Evolutionary conservation across 2,329 filamentous ascomycete genomes (phyloP).

Genomic region (Neospermospora avenae): DNA sequence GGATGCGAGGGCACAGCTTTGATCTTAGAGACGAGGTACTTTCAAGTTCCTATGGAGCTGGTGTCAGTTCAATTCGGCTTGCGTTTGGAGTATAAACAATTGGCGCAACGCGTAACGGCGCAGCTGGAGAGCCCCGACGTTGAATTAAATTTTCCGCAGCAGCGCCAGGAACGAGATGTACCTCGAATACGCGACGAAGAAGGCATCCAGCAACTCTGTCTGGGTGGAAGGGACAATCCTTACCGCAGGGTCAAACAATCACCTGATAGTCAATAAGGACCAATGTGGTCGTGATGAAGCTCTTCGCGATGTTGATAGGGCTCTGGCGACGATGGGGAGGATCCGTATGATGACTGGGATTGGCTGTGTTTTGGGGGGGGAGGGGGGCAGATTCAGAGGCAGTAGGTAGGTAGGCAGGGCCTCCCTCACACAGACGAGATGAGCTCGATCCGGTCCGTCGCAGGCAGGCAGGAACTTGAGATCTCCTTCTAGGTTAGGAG

Average conservation of each 20-base stretch:
- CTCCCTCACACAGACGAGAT: not conserved
- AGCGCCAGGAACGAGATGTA: constrained; percentile 23
- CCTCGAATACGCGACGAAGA: constrained; percentile 29
- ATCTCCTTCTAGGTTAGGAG: constrained; percentile 1
- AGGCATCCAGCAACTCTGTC: constrained; percentile 13
- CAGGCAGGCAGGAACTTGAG: not conserved
- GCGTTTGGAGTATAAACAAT: not conserved
- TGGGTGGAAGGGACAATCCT: constrained; percentile 26
- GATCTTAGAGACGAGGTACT: not conserved
- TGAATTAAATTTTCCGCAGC: constrained; percentile 26
- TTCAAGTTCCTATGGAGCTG: not conserved
- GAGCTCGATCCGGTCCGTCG: not conserved
- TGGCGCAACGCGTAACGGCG: constrained; percentile 26
- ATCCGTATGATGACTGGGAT: constrained; percentile 22
- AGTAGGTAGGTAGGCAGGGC: not conserved
- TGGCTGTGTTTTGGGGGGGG: constrained; percentile 25
- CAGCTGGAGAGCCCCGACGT: constrained; percentile 19
- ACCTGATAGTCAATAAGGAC: constrained; percentile 29
- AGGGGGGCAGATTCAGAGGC: not conserved
- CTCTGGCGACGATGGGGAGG: constrained; percentile 20
- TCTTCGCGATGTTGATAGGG: constrained; percentile 33
- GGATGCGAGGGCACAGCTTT: not conserved
- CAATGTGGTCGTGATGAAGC: constrained; percentile 31
- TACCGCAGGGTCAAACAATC: constrained; percentile 33
- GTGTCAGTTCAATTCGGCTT: not conserved